phyloP scores from a whole-genome alignment of 1,284 basidiomycete species.

The Takashimella koratensis region DNA sequence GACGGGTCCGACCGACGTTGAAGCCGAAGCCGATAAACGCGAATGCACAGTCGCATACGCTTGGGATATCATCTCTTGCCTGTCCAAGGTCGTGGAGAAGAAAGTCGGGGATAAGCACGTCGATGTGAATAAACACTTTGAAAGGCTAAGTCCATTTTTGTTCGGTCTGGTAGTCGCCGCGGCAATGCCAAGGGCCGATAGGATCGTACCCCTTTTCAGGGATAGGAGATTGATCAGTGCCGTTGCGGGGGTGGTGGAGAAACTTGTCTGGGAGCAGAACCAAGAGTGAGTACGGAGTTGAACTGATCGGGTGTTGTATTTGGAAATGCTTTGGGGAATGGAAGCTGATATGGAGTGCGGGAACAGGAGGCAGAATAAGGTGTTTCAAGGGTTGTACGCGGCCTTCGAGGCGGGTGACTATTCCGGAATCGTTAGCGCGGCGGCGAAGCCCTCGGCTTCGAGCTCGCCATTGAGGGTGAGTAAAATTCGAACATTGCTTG shows the following conservation, averaged over 20 bases:
- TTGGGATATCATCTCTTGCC: constrained; percentile 70
- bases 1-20: constrained; percentile 8
- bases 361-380: constrained; percentile 54
- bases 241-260: constrained; percentile 62
- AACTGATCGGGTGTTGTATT: background rate
- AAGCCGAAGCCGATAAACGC: constrained; percentile 34
- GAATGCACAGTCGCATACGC: constrained; percentile 71
- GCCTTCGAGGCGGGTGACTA: constrained; percentile 63
- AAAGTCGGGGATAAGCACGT: constrained; percentile 63
- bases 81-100: constrained; percentile 60
- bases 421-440: constrained; percentile 53
- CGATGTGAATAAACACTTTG: constrained; percentile 75
- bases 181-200: constrained; percentile 31
- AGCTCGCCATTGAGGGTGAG: background rate
- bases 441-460: constrained; percentile 44
- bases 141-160: constrained; percentile 65
- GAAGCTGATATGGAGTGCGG: too few relatives aligned
- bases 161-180: constrained; percentile 67
- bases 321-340: background rate
- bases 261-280: constrained; percentile 64
- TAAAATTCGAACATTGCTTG: background rate
- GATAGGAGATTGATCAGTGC: constrained; percentile 65
- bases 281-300: constrained; percentile 56
- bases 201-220: constrained; percentile 50
- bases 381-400: constrained; percentile 56